Conservation (phyloP, 371 early-diverging fungal species). For the Lichtheimia hyalospora region DNA sequence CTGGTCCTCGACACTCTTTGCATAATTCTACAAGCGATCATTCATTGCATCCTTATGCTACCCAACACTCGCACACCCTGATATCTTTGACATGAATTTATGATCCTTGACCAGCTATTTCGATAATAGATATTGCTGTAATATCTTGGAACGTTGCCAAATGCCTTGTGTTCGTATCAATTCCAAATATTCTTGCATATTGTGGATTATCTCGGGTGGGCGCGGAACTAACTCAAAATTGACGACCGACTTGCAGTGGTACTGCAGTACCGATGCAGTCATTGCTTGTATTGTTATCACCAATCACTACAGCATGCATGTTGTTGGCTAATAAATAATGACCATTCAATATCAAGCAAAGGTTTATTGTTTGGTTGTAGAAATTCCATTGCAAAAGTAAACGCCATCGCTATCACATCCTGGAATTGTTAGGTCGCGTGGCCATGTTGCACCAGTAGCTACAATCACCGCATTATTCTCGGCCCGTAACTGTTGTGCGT, state of each 20-base stretch:
- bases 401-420: conserved; percentile 86
- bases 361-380: conserved; percentile 87
- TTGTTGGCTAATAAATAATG: conserved; percentile 83
- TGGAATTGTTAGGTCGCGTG: conserved; percentile 89
- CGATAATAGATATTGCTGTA: conserved; percentile 90
- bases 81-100: conserved; percentile 80
- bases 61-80: too few relatives aligned
- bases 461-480: conserved; percentile 83
- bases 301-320: conserved; percentile 94
- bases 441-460: conserved; percentile 96
- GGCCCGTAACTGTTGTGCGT: conserved; percentile 60
- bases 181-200: conserved; percentile 86
- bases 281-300: conserved; percentile 96
- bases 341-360: conserved; percentile 79
- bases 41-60: conserved; percentile 93
- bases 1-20: conserved; percentile 67
- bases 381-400: conserved; percentile 96
- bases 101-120: conserved; percentile 89
- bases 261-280: conserved; percentile 96
- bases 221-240: conserved; percentile 98
- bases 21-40: conserved; percentile 74
- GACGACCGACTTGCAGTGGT: conserved; percentile 85
- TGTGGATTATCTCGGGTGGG: conserved; percentile 88
- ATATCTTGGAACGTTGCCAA: conserved; percentile 92
- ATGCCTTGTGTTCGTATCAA: conserved; percentile 89